A percentile compares a stretch with the other conserved stretches of the same genome.
These are phyloP conservation scores for Kregervanrija pseudodelftensis DNA, from an alignment of 805 yeast species.

Conservation along the genomic window DNA sequence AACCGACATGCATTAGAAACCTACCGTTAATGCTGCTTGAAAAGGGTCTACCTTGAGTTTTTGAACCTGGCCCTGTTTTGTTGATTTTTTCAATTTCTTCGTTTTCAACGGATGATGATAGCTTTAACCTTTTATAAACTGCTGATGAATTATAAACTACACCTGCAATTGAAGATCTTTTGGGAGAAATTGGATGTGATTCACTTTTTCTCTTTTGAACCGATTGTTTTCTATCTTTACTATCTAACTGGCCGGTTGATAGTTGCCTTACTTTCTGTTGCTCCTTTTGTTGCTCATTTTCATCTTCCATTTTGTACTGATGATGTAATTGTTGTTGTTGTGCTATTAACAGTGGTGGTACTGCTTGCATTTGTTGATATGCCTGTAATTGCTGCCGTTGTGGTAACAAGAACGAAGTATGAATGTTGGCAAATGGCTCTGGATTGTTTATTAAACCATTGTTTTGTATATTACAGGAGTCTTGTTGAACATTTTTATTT, in stretches of 20 bases:
- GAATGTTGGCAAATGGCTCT: too few relatives aligned
- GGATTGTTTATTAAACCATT: too few relatives aligned
- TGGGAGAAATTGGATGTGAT: neutral
- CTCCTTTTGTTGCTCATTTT: too few relatives aligned
- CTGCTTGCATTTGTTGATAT: neutral
- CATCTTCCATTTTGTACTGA: too few relatives aligned
- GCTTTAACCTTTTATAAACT: constrained; percentile 19
- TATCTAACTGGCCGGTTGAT: too few relatives aligned
- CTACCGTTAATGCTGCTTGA: constrained; percentile 22
- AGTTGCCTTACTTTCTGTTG: too few relatives aligned
- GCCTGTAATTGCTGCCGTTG: neutral
- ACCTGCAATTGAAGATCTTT: constrained; percentile 19
- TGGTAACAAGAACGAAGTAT: too few relatives aligned
- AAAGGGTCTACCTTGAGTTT: constrained; percentile 32
- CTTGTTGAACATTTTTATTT: too few relatives aligned
- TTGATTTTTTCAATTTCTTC: constrained; percentile 3
- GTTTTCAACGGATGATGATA: constrained; percentile 4
- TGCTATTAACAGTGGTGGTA: neutral
- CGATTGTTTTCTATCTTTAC: too few relatives aligned
- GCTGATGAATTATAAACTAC: constrained; percentile 21
- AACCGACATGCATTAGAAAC: constrained; percentile 22
- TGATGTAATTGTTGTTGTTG: neutral
- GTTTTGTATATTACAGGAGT: too few relatives aligned
- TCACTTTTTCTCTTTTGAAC: too few relatives aligned
- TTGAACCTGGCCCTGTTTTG: constrained; percentile 1